These are phyloP conservation scores for Agmasoma carcini DNA, from an alignment of 371 early-diverging fungal genomes.

Conservation along the genomic window DNA sequence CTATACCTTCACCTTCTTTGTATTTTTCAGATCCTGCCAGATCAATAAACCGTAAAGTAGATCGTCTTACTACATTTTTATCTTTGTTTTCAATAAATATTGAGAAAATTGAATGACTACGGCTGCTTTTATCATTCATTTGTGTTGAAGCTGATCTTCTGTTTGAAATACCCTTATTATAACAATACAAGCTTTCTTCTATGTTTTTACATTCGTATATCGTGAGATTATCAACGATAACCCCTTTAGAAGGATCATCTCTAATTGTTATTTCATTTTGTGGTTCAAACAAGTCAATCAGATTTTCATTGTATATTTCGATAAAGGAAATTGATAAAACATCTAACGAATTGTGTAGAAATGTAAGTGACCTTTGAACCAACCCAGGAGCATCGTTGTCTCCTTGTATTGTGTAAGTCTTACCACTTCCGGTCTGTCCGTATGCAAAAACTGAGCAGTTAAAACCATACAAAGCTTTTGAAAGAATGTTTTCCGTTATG, in stretches of 20 bases:
- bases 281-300: constrained; percentile 56
- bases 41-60: constrained; percentile 60
- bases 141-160: constrained; percentile 59
- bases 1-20: constrained; percentile 55
- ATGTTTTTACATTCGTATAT: constrained; percentile 50
- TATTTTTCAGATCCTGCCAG: constrained; percentile 62
- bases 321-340: constrained; percentile 55
- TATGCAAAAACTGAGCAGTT: constrained; percentile 53
- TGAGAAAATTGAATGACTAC: constrained; percentile 59
- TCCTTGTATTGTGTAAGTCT: constrained; percentile 54
- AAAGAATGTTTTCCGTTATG: constrained; percentile 22
- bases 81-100: constrained; percentile 56
- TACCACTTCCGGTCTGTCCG: constrained; percentile 55
- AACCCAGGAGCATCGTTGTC: constrained; percentile 33
- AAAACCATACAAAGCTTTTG: constrained; percentile 36
- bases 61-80: constrained; percentile 51
- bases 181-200: constrained; percentile 56
- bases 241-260: constrained; percentile 55
- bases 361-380: constrained; percentile 39
- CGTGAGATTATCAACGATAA: constrained; percentile 57
- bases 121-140: constrained; percentile 58
- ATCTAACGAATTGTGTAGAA: constrained; percentile 17
- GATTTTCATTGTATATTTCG: constrained; percentile 62
- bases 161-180: constrained; percentile 57
- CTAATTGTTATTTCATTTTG: constrained; percentile 53